Conservation (phyloP, 208 protist species). For the Leishmania tropica region DNA sequence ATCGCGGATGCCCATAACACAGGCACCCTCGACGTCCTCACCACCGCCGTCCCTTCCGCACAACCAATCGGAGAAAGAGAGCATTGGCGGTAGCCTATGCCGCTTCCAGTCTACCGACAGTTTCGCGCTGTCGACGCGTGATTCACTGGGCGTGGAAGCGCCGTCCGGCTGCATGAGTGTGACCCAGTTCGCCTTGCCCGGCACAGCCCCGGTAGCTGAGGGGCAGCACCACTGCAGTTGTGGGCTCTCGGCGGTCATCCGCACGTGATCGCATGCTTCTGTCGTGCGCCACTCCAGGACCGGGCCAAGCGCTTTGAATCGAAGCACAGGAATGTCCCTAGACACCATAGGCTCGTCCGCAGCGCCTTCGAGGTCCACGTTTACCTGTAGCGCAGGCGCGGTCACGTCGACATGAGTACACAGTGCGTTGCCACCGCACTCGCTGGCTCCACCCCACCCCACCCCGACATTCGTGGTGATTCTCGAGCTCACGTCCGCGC, state of each 20-base stretch:
- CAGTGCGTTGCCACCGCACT: neutral
- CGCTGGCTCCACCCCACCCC: neutral
- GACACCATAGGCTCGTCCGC: neutral
- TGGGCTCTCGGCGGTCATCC: neutral
- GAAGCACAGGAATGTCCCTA: neutral
- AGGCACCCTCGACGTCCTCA: neutral
- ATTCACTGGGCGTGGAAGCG: neutral
- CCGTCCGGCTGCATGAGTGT: slow-evolving; percentile 12
- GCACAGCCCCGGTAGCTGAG: neutral
- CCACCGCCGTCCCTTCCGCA: neutral
- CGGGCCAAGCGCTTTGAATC: slow-evolving; percentile 5
- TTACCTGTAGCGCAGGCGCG: slow-evolving; percentile 1
- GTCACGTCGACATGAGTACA: slow-evolving; percentile 1
- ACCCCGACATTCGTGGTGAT: neutral
- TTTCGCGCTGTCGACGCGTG: neutral
- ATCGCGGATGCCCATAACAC: slow-evolving; percentile 19
- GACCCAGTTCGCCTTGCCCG: neutral
- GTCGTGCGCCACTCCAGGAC: slow-evolving; percentile 22
- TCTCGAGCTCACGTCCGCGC: neutral
- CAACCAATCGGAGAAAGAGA: slow-evolving; percentile 31
- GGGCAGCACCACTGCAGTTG: slow-evolving; percentile 20
- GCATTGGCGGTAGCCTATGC: slow-evolving; percentile 20
- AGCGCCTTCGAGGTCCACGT: neutral
- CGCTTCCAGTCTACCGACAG: slow-evolving; percentile 23
- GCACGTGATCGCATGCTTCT: slow-evolving; percentile 15